Percentiles rank a stretch among this genome's conserved stretches.
Evolutionary conservation across 2,329 filamentous ascomycete species (phyloP).

Genomic region (Pestalotiopsis sp.): DNA sequence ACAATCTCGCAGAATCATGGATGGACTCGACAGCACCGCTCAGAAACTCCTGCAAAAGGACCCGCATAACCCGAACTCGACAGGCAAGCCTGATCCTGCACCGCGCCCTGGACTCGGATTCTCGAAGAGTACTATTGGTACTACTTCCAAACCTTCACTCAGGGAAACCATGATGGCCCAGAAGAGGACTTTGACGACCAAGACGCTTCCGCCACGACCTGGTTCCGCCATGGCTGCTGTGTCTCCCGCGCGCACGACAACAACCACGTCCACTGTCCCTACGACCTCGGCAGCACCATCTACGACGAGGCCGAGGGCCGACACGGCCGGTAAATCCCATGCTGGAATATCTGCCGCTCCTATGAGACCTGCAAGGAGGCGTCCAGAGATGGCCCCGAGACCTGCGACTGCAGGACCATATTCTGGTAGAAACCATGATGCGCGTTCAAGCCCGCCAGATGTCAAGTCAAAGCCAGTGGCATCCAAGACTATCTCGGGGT

Average conservation of each 20-base stretch:
- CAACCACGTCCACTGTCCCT: slow-evolving; percentile 36
- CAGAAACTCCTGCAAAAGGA: slow-evolving; percentile 82
- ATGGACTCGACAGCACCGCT: slow-evolving; percentile 73
- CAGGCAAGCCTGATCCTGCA: slow-evolving; percentile 50
- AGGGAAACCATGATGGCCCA: slow-evolving; percentile 84
- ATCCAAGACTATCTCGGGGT: slow-evolving; percentile 51
- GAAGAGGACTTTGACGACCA: slow-evolving; percentile 59
- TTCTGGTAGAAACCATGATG: slow-evolving; percentile 57
- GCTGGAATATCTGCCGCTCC: slow-evolving; percentile 64
- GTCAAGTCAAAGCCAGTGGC: slow-evolving; percentile 46
- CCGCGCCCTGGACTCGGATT: slow-evolving; percentile 59
- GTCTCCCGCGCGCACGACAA: slow-evolving; percentile 48
- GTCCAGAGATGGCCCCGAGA: slow-evolving; percentile 57
- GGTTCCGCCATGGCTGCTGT: slow-evolving; percentile 66
- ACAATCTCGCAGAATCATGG: slow-evolving; percentile 65
- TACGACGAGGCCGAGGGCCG: slow-evolving; percentile 41
- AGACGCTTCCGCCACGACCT: slow-evolving; percentile 55
- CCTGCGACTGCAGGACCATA: slow-evolving; percentile 68
- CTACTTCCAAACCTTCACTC: slow-evolving; percentile 63
- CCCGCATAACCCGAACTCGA: slow-evolving; percentile 74
- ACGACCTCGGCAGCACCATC: slow-evolving; percentile 33
- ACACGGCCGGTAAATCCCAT: slow-evolving; percentile 43
- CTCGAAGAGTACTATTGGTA: slow-evolving; percentile 60
- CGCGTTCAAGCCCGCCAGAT: slow-evolving; percentile 46
- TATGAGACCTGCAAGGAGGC: slow-evolving; percentile 59